Percentiles rank a stretch among this genome's conserved stretches.
These are phyloP conservation scores for Neurospora sp. DNA, from an alignment of 495 filamentous ascomycete genomes.

Conservation along the genomic window DNA sequence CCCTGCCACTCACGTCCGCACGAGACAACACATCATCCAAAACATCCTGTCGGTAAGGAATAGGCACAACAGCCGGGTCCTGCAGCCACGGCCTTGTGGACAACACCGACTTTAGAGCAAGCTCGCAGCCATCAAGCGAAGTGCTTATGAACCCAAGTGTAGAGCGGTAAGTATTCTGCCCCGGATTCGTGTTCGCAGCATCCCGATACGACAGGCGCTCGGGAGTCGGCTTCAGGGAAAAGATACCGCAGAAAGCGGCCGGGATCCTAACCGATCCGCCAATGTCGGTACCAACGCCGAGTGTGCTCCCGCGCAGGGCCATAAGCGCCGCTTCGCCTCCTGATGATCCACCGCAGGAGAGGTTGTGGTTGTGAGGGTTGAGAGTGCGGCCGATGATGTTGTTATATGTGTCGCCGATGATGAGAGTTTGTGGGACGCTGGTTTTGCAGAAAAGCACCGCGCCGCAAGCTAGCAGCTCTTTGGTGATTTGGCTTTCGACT, in stretches of 20 bases:
- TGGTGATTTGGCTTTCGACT: conserved; percentile 34
- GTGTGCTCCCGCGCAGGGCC: conserved; percentile 29
- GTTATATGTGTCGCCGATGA: conserved; percentile 46
- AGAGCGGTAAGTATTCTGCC: conserved; percentile 23
- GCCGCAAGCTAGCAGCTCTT: conserved; percentile 28
- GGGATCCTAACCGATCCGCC: conserved; percentile 57
- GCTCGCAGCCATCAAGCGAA: conserved; percentile 17
- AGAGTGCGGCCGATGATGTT: conserved; percentile 56
- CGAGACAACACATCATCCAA: conserved; percentile 1
- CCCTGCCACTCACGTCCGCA: conserved; percentile 1
- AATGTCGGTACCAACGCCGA: conserved; percentile 55
- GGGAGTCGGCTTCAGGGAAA: conserved; percentile 47
- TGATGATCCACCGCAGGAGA: conserved; percentile 53
- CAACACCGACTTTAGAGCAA: conserved; percentile 23
- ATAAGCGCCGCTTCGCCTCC: conserved; percentile 48
- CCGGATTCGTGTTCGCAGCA: conserved; percentile 25
- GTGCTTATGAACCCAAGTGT: conserved; percentile 17
- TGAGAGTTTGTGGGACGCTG: conserved; percentile 46
- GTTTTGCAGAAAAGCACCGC: conserved; percentile 58
- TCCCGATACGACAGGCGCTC: conserved; percentile 43
- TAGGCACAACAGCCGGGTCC: conserved; percentile 20
- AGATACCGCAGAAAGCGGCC: conserved; percentile 47
- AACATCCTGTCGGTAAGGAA: conserved; percentile 19
- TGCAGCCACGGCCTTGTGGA: conserved; percentile 18
- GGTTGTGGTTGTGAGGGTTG: conserved; percentile 49